Conservation (phyloP, 768 basidiomycete genomes). For the Lyophyllum atratum region DNA sequence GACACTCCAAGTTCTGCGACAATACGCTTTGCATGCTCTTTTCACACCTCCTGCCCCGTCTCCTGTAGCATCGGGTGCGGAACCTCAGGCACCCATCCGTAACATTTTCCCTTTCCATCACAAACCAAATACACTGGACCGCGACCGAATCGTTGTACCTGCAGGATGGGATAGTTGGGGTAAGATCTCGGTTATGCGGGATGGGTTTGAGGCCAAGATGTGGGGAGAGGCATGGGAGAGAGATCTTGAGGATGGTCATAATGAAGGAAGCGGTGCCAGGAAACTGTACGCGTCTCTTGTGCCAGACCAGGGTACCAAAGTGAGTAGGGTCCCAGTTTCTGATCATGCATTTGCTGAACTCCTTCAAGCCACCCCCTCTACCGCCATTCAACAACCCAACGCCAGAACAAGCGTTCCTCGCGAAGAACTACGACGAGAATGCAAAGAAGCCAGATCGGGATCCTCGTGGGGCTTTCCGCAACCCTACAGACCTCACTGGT, state of each 20-base stretch:
- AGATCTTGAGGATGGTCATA: conserved; percentile 55
- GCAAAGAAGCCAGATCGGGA: conserved; percentile 89
- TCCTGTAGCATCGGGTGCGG: conserved; percentile 60
- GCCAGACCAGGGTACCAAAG: conserved; percentile 75
- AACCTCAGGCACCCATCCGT: conserved; percentile 65
- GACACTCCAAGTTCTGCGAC: conserved; percentile 74
- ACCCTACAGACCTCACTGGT: conserved; percentile 61
- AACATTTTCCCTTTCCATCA: conserved; percentile 87
- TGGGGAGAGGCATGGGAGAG: conserved; percentile 83
- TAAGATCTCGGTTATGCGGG: conserved; percentile 87
- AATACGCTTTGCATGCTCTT: conserved; percentile 82
- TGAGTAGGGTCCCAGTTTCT: conserved; percentile 31
- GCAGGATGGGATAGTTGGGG: conserved; percentile 99
- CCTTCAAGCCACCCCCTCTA: conserved; percentile 56
- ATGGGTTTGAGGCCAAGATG: conserved; percentile 83
- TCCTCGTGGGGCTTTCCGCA: conserved; percentile 85
- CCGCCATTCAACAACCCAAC: conserved; percentile 81
- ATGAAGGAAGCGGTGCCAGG: conserved; percentile 60
- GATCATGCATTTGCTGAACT: not conserved
- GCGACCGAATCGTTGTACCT: conserved; percentile 90
- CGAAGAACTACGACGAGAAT: conserved; percentile 90
- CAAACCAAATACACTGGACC: conserved; percentile 89
- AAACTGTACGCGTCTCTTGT: conserved; percentile 72
- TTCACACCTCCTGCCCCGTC: conserved; percentile 79
- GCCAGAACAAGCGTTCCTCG: conserved; percentile 89